A percentile compares a stretch with the other conserved stretches of the same genome.
Evolutionary conservation across 495 filamentous ascomycete species (phyloP).

Genomic region (Xylaria cubensis): DNA sequence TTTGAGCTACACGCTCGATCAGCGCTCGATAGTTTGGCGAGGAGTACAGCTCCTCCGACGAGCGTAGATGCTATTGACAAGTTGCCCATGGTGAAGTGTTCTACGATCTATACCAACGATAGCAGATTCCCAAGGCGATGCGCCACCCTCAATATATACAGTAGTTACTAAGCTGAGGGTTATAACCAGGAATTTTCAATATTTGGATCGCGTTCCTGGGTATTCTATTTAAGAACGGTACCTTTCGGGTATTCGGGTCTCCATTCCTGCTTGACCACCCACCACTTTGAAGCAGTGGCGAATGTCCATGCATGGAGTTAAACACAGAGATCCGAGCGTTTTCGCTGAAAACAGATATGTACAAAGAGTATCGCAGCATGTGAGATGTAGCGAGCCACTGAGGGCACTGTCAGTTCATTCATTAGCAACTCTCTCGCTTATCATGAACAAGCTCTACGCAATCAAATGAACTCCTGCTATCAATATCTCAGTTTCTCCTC

Average conservation of each 20-base stretch:
- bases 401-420: background rate
- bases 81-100: constrained; percentile 7
- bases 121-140: background rate
- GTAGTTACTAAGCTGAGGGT: background rate
- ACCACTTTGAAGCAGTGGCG: background rate
- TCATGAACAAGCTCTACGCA: background rate
- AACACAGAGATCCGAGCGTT: background rate
- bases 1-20: constrained; percentile 39
- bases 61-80: constrained; percentile 22
- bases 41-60: constrained; percentile 29
- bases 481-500: background rate
- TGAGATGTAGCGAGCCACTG: background rate
- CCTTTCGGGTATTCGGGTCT: constrained; percentile 18
- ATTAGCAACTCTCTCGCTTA: background rate
- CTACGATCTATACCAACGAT: background rate
- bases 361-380: background rate
- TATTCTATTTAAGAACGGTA: background rate
- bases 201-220: background rate
- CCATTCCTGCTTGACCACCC: background rate
- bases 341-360: no score
- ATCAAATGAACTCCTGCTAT: background rate
- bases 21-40: constrained; percentile 25
- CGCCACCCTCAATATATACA: background rate
- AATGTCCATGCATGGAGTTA: background rate
- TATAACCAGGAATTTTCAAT: background rate